Evolutionary conservation across 306 rosid species (phyloP).

Genomic region (Trifolium dubium): DNA sequence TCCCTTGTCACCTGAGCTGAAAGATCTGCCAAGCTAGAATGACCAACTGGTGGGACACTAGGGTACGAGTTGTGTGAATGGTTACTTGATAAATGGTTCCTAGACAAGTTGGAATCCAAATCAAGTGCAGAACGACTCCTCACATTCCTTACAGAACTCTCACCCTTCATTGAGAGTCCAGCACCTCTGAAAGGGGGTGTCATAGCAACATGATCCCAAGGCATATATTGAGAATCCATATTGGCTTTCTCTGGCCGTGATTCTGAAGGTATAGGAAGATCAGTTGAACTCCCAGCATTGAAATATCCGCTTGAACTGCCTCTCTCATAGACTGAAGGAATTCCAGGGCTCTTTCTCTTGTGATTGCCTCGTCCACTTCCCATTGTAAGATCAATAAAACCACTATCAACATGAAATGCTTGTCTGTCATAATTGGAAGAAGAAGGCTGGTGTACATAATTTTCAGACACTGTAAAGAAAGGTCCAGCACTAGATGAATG

Average conservation of each 20-base stretch:
- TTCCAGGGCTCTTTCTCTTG: conserved; percentile 87
- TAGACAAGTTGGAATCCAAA: conserved; percentile 68
- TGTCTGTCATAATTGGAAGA: conserved; percentile 70
- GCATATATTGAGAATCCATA: conserved; percentile 66
- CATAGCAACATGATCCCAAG: conserved; percentile 73
- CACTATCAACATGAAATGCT: conserved; percentile 65
- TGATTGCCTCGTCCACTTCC: conserved; percentile 76
- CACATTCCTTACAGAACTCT: conserved; percentile 76
- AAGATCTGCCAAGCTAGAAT: conserved; percentile 55
- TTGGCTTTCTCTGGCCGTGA: conserved; percentile 64
- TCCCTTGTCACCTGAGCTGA: conserved; percentile 63
- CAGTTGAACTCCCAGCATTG: conserved; percentile 71
- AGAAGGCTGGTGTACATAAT: conserved; percentile 54
- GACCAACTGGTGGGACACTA: conserved; percentile 55
- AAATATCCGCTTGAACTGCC: conserved; percentile 75
- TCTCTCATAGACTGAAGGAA: conserved; percentile 70
- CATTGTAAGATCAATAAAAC: conserved; percentile 72
- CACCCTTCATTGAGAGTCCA: conserved; percentile 71
- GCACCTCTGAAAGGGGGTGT: conserved; percentile 64
- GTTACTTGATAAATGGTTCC: conserved; percentile 63
- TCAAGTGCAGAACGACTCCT: conserved; percentile 79
- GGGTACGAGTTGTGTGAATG: conserved; percentile 52
- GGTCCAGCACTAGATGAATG: conserved; percentile 63
- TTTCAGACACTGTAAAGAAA: conserved; percentile 56
- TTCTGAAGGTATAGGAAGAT: conserved; percentile 64